Conservation (phyloP, 345 rosid genomes). For the Acer saccharum region DNA sequence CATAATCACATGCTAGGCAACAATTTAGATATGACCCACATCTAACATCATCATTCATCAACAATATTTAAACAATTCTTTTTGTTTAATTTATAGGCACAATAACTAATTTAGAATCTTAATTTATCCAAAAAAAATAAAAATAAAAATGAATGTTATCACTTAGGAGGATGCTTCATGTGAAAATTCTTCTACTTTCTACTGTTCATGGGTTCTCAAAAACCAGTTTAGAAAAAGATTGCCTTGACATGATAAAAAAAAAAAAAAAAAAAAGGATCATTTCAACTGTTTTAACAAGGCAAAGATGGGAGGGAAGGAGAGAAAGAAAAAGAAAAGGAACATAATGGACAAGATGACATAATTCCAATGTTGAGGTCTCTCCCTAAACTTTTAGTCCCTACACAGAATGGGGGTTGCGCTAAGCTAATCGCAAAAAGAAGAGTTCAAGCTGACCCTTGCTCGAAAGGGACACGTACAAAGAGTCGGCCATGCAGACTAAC, state of each 20-base stretch:
- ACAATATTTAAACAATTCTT: neutral
- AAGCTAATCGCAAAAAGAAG: slow-evolving; percentile 3
- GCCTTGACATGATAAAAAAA: neutral
- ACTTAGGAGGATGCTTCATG: neutral
- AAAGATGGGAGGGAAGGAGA: neutral
- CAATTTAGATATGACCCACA: neutral
- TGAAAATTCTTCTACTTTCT: neutral
- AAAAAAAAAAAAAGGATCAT: neutral
- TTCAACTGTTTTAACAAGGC: slow-evolving; percentile 9
- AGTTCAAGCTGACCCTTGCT: slow-evolving; percentile 45
- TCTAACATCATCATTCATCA: neutral
- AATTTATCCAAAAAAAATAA: no score
- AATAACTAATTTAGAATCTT: no score
- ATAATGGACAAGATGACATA: slow-evolving; percentile 2
- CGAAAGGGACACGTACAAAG: slow-evolving; percentile 62
- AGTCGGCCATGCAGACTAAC: slow-evolving; percentile 83
- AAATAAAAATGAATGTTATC: neutral
- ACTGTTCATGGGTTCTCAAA: neutral
- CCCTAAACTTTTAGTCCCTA: slow-evolving; percentile 27
- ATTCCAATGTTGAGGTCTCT: slow-evolving; percentile 3
- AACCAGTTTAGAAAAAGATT: neutral
- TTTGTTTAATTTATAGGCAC: no score
- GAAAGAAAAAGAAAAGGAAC: neutral
- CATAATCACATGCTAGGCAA: slow-evolving; percentile 14
- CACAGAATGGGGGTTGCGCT: neutral